Conservation (phyloP, 2,329 filamentous ascomycete genomes). For the Neonectria faginata region DNA sequence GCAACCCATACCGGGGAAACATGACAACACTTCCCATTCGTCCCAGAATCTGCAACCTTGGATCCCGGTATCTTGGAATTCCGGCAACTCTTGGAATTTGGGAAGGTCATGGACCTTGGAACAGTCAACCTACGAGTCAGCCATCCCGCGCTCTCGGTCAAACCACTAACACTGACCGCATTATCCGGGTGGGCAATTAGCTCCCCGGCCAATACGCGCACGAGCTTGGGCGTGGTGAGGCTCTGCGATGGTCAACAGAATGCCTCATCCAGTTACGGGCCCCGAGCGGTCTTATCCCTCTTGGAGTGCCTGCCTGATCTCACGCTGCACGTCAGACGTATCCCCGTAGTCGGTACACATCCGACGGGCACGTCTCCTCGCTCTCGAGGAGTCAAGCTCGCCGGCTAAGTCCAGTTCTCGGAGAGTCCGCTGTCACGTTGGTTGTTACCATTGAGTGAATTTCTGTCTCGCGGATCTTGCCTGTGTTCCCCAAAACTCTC, state of each 20-base stretch:
- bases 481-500: neutral
- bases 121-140: constrained; percentile 19
- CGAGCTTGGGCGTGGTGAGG: constrained; percentile 16
- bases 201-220: constrained; percentile 6
- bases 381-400: neutral
- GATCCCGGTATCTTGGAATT: neutral
- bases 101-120: constrained; percentile 3
- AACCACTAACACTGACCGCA: constrained; percentile 3
- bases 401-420: neutral
- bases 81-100: neutral
- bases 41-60: neutral
- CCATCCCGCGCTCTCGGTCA: constrained; percentile 5
- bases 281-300: neutral
- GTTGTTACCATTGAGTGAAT: neutral
- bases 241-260: constrained; percentile 12
- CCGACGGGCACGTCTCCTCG: neutral
- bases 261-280: constrained; percentile 4
- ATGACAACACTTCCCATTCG: neutral
- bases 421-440: neutral
- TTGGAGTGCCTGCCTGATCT: constrained; percentile 27
- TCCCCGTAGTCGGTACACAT: constrained; percentile 7
- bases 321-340: constrained; percentile 29
- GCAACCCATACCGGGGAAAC: neutral
- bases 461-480: constrained; percentile 21
- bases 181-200: constrained; percentile 4